Conservation (phyloP, 805 yeast species). For the Lipomyces chichibuensis region DNA sequence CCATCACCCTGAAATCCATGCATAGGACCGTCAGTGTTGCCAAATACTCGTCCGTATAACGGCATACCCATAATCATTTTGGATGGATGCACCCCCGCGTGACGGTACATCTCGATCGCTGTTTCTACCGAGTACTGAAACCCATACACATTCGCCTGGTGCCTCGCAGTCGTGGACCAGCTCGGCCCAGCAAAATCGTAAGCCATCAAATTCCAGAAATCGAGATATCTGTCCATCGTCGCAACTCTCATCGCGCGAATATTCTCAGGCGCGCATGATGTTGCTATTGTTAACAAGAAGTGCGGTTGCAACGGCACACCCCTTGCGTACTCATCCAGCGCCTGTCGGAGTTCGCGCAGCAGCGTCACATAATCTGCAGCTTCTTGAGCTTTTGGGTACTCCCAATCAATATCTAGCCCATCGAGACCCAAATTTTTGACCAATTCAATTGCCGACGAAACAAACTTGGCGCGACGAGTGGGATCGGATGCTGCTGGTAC, state of each 20-base stretch:
- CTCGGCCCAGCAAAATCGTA: constrained; percentile 86
- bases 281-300: constrained; percentile 70
- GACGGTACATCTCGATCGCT: constrained; percentile 52
- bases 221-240: constrained; percentile 61
- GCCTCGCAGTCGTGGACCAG: constrained; percentile 55
- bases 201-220: constrained; percentile 86
- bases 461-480: constrained; percentile 51
- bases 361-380: constrained; percentile 52
- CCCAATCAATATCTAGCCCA: constrained; percentile 96
- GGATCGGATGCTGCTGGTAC: constrained; percentile 48
- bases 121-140: constrained; percentile 53
- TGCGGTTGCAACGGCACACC: constrained; percentile 18
- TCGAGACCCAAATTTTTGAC: constrained; percentile 64
- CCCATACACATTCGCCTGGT: constrained; percentile 71
- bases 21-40: constrained; percentile 50
- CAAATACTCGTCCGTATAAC: constrained; percentile 68
- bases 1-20: constrained; percentile 24
- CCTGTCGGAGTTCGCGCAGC: constrained; percentile 48
- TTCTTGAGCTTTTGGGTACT: constrained; percentile 65
- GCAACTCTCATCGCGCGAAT: constrained; percentile 48
- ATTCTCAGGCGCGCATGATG: constrained; percentile 63
- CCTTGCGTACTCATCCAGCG: constrained; percentile 49
- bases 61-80: constrained; percentile 87
- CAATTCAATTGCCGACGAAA: constrained; percentile 52
- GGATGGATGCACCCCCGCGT: constrained; percentile 49